These are phyloP conservation scores for Multifurca ochricompacta DNA, from an alignment of 768 basidiomycete species.

Conservation along the genomic window DNA sequence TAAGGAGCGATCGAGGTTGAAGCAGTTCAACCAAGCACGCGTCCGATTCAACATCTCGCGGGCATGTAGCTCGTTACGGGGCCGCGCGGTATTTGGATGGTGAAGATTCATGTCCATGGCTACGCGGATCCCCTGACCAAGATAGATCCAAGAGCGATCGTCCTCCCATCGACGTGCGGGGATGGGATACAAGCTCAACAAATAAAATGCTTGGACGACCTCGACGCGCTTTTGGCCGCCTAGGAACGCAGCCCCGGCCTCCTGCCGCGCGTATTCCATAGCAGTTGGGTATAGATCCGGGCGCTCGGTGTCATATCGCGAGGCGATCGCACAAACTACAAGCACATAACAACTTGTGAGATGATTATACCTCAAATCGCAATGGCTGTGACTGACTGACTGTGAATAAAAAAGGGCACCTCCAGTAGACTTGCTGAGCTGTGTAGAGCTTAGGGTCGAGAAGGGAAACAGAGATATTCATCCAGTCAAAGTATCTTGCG, in stretches of 20 bases:
- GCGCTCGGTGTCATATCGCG: constrained; percentile 64
- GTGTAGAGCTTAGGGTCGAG: constrained; percentile 82
- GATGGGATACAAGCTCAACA: constrained; percentile 67
- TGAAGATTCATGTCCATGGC: constrained; percentile 89
- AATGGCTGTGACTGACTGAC: constrained; percentile 53
- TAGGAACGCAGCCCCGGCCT: constrained; percentile 69
- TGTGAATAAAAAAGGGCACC: constrained; percentile 89
- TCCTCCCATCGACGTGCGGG: constrained; percentile 81
- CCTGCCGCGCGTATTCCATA: constrained; percentile 68
- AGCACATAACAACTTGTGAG: background rate
- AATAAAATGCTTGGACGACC: constrained; percentile 74
- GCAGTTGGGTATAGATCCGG: constrained; percentile 60
- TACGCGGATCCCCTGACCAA: constrained; percentile 80
- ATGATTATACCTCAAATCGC: background rate
- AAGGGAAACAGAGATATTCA: constrained; percentile 76
- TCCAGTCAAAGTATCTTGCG: constrained; percentile 46
- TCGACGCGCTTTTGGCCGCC: constrained; percentile 76
- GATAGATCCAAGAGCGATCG: constrained; percentile 82
- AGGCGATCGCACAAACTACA: constrained; percentile 81
- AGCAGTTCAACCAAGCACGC: constrained; percentile 85
- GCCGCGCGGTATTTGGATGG: constrained; percentile 62
- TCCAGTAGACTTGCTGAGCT: constrained; percentile 68
- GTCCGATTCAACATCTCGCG: constrained; percentile 88
- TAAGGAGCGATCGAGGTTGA: constrained; percentile 85
- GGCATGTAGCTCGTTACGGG: constrained; percentile 73